Conservation (phyloP, 2,329 filamentous ascomycete species). For the Chrysosporium queenslandicum region DNA sequence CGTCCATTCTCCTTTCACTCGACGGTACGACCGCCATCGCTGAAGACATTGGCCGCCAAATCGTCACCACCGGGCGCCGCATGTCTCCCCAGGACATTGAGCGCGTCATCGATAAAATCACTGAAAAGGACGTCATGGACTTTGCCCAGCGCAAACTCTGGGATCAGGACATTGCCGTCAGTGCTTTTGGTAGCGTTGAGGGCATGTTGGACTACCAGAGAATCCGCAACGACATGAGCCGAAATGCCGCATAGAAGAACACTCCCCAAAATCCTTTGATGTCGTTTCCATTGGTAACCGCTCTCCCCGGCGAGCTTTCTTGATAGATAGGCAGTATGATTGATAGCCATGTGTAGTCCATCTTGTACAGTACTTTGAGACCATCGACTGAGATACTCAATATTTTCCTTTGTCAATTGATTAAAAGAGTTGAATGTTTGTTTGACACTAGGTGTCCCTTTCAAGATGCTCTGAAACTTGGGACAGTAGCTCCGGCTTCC, state of each 20-base stretch:
- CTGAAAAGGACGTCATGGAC: constrained; percentile 92
- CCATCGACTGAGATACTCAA: constrained; percentile 8
- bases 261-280: background rate
- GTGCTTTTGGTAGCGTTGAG: constrained; percentile 87
- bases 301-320: constrained; percentile 1
- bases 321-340: constrained; percentile 14
- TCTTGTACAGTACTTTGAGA: constrained; percentile 17
- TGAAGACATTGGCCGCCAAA: constrained; percentile 96
- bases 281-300: background rate
- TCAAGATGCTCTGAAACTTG: background rate
- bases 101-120: constrained; percentile 76
- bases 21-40: constrained; percentile 95
- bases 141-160: constrained; percentile 92
- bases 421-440: background rate
- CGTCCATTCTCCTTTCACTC: constrained; percentile 89
- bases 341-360: constrained; percentile 12
- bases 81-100: constrained; percentile 91
- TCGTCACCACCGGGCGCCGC: constrained; percentile 90
- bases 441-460: background rate
- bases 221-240: constrained; percentile 71
- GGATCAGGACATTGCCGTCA: constrained; percentile 94
- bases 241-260: constrained; percentile 46
- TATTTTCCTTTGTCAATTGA: constrained; percentile 5
- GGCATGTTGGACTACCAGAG: constrained; percentile 50
- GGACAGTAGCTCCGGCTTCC: no score